phyloP scores from a whole-genome alignment of 2,329 filamentous ascomycete genomes.

The Lachnellula hyalina region DNA sequence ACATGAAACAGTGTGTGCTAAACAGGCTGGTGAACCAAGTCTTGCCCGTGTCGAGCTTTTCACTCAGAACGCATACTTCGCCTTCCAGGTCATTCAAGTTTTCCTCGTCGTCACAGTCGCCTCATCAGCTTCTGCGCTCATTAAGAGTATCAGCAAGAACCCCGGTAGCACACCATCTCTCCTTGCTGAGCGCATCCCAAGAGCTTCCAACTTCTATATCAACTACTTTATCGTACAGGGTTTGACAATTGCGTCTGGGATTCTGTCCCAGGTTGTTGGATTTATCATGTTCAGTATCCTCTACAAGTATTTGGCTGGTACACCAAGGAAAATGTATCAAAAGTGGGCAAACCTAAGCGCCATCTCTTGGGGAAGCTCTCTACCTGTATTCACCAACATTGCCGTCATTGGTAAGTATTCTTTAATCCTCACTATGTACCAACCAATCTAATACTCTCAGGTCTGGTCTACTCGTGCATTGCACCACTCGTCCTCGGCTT shows the following conservation, averaged over 20 bases:
- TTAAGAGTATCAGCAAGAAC: slow-evolving; percentile 55
- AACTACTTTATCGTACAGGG: slow-evolving; percentile 94
- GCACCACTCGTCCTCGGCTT: slow-evolving; percentile 81
- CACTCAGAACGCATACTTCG: slow-evolving; percentile 87
- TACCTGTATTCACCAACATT: slow-evolving; percentile 78
- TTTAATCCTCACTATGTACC: neutral
- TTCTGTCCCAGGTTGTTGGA: slow-evolving; percentile 68
- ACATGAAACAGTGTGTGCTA: slow-evolving; percentile 60
- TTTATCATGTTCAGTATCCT: slow-evolving; percentile 69
- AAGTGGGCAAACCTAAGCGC: slow-evolving; percentile 70
- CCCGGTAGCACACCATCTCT: slow-evolving; percentile 58
- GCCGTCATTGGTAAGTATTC: slow-evolving; percentile 63
- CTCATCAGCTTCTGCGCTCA: slow-evolving; percentile 70
- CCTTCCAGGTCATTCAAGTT: slow-evolving; percentile 84
- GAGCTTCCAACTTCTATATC: slow-evolving; percentile 89
- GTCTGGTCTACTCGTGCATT: slow-evolving; percentile 80
- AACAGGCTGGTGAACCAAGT: slow-evolving; percentile 73
- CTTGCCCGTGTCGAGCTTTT: slow-evolving; percentile 77
- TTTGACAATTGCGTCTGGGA: slow-evolving; percentile 67
- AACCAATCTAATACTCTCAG: slow-evolving; percentile 36
- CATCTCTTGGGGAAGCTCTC: slow-evolving; percentile 77
- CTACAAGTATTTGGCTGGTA: slow-evolving; percentile 69
- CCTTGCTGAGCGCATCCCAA: slow-evolving; percentile 70
- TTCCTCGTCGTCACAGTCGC: slow-evolving; percentile 83
- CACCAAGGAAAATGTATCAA: slow-evolving; percentile 72